These are phyloP conservation scores for Rhinocladiella similis DNA, from an alignment of 2,329 filamentous ascomycete genomes.

Conservation along the genomic window DNA sequence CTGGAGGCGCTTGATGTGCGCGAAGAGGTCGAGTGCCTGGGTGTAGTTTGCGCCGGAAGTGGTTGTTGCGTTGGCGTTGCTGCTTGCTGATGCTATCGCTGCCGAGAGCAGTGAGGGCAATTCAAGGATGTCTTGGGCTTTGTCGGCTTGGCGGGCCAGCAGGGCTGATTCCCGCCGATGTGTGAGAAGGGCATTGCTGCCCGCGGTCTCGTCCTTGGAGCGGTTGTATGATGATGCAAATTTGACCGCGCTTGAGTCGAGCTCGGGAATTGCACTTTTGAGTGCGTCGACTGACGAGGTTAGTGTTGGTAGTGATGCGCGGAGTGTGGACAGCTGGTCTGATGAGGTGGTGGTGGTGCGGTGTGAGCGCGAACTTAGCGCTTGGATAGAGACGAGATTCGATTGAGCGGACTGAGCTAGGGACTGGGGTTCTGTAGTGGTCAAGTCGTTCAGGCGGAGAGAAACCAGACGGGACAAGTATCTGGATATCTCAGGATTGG, in stretches of 20 bases:
- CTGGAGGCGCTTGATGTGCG: constrained; percentile 86
- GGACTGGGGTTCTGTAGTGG: constrained; percentile 72
- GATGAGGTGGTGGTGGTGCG: constrained; percentile 80
- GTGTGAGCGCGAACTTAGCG: constrained; percentile 85
- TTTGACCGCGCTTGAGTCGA: constrained; percentile 74
- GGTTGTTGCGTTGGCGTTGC: constrained; percentile 42
- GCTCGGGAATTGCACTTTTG: constrained; percentile 69
- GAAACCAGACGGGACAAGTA: constrained; percentile 80
- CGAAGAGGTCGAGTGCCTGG: constrained; percentile 84
- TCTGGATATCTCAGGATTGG: constrained; percentile 44
- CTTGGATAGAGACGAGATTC: constrained; percentile 78
- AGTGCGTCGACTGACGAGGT: constrained; percentile 66
- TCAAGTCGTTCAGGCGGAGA: constrained; percentile 71
- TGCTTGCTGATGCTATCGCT: constrained; percentile 52
- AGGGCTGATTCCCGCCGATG: constrained; percentile 77
- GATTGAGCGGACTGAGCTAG: constrained; percentile 81
- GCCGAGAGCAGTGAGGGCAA: constrained; percentile 82
- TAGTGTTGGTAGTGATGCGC: constrained; percentile 69
- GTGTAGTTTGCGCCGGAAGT: constrained; percentile 70
- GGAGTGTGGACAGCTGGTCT: constrained; percentile 72
- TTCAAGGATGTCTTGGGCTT: constrained; percentile 86
- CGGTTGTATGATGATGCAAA: constrained; percentile 86
- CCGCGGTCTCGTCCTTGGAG: constrained; percentile 45
- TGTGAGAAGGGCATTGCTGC: constrained; percentile 68
- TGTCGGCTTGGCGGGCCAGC: constrained; percentile 81